Evolutionary conservation across 2,329 filamentous ascomycete genomes (phyloP).

Genomic region (Gyromitra esculenta): DNA sequence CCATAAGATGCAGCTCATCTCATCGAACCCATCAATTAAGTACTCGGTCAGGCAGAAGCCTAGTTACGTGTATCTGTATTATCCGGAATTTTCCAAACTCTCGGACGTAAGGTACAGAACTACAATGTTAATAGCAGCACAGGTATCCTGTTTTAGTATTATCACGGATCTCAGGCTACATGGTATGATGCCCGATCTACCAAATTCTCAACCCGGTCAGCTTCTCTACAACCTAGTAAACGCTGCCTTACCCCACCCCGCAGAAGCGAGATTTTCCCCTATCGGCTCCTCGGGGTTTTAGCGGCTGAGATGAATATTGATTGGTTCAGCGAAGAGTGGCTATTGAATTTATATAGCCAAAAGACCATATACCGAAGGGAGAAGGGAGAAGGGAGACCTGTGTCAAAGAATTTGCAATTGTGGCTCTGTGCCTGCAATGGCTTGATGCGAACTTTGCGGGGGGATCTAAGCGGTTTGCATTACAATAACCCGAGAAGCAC

Average conservation of each 20-base stretch:
- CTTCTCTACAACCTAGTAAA: neutral
- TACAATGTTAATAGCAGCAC: neutral
- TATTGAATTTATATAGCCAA: neutral
- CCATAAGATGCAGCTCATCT: neutral
- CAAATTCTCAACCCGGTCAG: neutral
- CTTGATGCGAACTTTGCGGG: neutral
- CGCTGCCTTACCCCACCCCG: neutral
- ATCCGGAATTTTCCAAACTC: too few relatives aligned
- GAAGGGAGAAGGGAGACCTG: neutral
- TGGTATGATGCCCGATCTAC: constrained; percentile 7
- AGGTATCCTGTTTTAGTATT: neutral
- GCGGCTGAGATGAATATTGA: neutral
- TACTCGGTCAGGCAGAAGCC: too few relatives aligned
- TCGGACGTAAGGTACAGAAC: too few relatives aligned
- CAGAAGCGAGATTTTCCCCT: neutral
- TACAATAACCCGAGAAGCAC: constrained; percentile 16
- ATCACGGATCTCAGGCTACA: neutral
- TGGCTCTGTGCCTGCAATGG: constrained; percentile 2
- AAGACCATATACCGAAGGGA: neutral
- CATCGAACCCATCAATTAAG: neutral
- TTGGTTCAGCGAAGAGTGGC: neutral
- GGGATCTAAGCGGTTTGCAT: neutral
- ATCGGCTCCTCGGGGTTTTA: neutral
- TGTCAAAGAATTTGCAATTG: neutral
- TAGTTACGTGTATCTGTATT: too few relatives aligned